Conservation (phyloP, 2,329 filamentous ascomycete genomes). For the Colletotrichum scovillei region DNA sequence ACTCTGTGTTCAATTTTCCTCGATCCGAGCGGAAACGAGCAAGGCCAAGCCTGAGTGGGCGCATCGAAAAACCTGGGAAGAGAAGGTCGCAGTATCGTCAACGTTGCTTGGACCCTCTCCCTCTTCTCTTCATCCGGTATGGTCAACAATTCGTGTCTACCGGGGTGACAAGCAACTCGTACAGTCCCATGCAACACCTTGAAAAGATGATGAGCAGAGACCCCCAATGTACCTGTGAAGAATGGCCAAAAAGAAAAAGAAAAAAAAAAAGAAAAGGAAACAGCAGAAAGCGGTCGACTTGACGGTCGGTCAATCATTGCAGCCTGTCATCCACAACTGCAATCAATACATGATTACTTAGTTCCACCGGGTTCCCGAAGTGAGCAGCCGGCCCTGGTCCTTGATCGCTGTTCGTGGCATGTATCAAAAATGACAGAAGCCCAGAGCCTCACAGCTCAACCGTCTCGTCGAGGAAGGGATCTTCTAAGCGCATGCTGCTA, state of each 20-base stretch:
- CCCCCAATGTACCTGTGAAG: neutral
- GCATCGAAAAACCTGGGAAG: neutral
- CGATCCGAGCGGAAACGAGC: neutral
- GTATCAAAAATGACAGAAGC: neutral
- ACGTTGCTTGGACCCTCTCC: neutral
- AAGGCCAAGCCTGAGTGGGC: neutral
- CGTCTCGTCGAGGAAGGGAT: neutral
- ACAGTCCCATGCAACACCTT: neutral
- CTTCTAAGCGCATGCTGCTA: conserved; percentile 15
- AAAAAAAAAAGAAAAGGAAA: neutral
- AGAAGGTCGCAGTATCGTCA: neutral
- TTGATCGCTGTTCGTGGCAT: neutral
- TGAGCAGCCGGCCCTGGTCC: neutral
- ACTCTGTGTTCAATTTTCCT: neutral
- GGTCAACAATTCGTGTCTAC: neutral
- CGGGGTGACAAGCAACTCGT: neutral
- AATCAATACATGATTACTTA: neutral
- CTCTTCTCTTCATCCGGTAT: neutral
- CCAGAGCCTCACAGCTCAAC: conserved; percentile 11
- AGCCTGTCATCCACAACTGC: neutral
- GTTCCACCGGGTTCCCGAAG: neutral
- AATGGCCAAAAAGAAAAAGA: neutral
- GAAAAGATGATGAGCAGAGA: no score
- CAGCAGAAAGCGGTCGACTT: neutral
- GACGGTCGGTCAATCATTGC: neutral